phyloP scores from a whole-genome alignment of 1,284 basidiomycete genomes.

The Termitomyces sp. region DNA sequence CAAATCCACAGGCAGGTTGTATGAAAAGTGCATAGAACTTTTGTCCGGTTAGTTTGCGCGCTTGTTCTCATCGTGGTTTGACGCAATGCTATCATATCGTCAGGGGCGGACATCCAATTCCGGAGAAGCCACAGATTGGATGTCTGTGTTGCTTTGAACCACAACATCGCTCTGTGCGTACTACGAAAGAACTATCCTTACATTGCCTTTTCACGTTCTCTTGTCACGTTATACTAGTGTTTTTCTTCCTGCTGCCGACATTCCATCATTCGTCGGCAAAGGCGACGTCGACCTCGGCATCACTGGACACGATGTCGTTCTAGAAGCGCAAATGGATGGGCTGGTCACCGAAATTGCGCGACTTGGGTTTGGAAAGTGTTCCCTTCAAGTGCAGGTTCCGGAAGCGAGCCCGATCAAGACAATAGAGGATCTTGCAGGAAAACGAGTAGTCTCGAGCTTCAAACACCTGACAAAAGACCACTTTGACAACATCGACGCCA shows the following conservation, averaged over 20 bases:
- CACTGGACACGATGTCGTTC: constrained; percentile 95
- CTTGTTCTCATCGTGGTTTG: background rate
- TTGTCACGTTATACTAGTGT: constrained; percentile 50
- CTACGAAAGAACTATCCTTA: background rate
- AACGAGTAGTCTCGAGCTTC: constrained; percentile 92
- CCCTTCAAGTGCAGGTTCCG: constrained; percentile 93
- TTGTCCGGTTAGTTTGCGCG: constrained; percentile 60
- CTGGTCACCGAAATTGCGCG: constrained; percentile 79
- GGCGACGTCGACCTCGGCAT: constrained; percentile 94
- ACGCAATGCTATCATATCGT: constrained; percentile 2
- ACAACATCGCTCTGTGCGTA: constrained; percentile 83
- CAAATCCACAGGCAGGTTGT: constrained; percentile 63
- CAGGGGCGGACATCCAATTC: constrained; percentile 96
- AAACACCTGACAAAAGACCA: constrained; percentile 82
- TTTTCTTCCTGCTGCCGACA: constrained; percentile 96
- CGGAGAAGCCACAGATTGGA: constrained; percentile 86
- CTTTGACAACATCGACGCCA: constrained; percentile 72
- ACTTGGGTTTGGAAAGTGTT: constrained; percentile 93
- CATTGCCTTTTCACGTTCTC: constrained; percentile 7
- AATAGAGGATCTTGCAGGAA: constrained; percentile 81
- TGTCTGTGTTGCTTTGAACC: constrained; percentile 89
- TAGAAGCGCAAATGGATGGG: constrained; percentile 79
- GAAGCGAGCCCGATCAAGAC: constrained; percentile 68
- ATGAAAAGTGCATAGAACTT: constrained; percentile 89
- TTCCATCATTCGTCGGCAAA: constrained; percentile 97